Evolutionary conservation across 345 rosid species (phyloP).

Genomic region (Sisymbrium irio): DNA sequence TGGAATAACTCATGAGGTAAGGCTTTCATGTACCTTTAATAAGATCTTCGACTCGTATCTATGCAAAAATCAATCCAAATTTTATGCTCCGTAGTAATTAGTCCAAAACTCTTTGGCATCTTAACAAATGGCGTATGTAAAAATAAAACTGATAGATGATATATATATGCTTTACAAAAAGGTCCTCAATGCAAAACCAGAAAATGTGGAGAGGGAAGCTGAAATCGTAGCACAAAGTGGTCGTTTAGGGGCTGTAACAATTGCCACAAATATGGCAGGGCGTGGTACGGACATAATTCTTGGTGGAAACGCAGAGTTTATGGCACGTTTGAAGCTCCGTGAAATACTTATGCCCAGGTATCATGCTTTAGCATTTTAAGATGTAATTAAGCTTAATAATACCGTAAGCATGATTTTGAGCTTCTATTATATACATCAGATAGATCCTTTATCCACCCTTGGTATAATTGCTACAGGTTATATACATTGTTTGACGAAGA

Average conservation of each 20-base stretch:
- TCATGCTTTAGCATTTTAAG: constrained; percentile 8
- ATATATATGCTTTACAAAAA: constrained; percentile 35
- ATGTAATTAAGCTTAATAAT: not conserved
- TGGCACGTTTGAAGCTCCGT: constrained; percentile 96
- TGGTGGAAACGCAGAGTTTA: constrained; percentile 96
- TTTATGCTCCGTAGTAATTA: not conserved
- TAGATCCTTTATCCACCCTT: constrained; percentile 1
- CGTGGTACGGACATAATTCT: constrained; percentile 98
- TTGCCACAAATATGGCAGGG: constrained; percentile 99
- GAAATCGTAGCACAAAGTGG: constrained; percentile 99
- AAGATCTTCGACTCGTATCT: not conserved
- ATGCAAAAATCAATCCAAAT: not conserved
- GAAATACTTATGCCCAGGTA: constrained; percentile 99
- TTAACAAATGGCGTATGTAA: not conserved
- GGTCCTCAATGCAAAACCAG: constrained; percentile 99
- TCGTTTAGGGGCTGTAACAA: constrained; percentile 94
- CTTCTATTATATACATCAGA: not conserved
- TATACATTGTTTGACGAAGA: constrained; percentile 10
- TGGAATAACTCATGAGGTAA: constrained; percentile 91
- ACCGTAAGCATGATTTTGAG: not conserved
- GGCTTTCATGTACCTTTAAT: not conserved
- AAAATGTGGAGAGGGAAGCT: constrained; percentile 99
- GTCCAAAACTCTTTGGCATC: not conserved
- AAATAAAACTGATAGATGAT: constrained; percentile 13
- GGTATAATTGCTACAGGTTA: not conserved